These are phyloP conservation scores for Gonium pectorale DNA, from an alignment of 139 green algal genomes.

Conservation along the genomic window DNA sequence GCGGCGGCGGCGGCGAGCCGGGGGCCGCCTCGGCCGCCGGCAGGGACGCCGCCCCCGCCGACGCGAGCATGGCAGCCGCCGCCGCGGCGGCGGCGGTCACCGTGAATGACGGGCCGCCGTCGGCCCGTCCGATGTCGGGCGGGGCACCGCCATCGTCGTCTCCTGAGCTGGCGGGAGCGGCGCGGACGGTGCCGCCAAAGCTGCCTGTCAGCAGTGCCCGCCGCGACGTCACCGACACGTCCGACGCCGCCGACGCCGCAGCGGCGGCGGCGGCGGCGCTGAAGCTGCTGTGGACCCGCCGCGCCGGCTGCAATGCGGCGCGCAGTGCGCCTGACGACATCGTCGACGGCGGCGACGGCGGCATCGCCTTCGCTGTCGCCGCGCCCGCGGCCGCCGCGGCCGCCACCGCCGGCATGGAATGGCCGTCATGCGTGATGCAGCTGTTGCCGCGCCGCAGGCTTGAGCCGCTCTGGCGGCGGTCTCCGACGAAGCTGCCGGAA, in stretches of 20 bases:
- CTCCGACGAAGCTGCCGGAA: no score
- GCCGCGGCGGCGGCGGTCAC: no score
- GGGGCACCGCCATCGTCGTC: no score
- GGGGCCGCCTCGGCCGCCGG: no score
- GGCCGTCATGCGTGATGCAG: no score
- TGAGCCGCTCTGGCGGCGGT: no score
- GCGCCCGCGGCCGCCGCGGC: not conserved
- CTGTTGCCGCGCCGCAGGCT: no score
- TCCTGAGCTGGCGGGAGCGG: not conserved
- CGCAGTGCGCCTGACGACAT: not conserved
- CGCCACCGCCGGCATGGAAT: not conserved
- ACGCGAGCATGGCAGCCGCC: no score
- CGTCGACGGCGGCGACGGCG: not conserved
- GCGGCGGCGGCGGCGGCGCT: not conserved
- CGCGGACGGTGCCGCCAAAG: not conserved
- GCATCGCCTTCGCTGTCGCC: no score
- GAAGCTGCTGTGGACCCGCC: not conserved
- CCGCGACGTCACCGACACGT: not conserved
- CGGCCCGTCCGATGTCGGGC: no score
- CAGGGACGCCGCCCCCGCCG: no score
- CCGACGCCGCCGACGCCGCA: not conserved
- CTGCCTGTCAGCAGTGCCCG: not conserved
- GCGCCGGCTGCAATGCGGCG: not conserved
- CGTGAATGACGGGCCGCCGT: not conserved
- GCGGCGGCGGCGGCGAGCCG: no score